phyloP scores from a whole-genome alignment of 345 rosid genomes.

The Bruguiera parviflora region DNA sequence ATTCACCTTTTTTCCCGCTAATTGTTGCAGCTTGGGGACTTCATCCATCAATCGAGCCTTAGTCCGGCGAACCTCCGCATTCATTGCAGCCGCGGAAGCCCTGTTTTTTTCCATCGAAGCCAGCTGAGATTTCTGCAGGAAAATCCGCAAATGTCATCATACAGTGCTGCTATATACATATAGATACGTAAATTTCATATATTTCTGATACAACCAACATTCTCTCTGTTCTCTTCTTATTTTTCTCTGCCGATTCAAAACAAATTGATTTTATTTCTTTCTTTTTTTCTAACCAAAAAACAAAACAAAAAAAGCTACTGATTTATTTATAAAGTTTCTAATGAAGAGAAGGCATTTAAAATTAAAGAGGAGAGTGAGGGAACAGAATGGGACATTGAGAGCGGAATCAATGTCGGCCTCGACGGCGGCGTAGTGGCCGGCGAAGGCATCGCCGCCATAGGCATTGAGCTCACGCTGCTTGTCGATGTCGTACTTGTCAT shows the following conservation, averaged over 20 bases:
- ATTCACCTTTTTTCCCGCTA: too few species aligned
- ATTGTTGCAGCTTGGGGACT: neutral
- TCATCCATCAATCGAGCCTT: slow-evolving; percentile 70
- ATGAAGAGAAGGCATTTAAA: neutral
- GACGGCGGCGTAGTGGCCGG: slow-evolving; percentile 45
- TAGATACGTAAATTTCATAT: too few species aligned
- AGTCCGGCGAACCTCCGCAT: slow-evolving; percentile 72
- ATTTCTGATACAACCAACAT: too few species aligned
- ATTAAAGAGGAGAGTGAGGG: neutral
- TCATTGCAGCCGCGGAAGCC: slow-evolving; percentile 65
- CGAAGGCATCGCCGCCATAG: slow-evolving; percentile 70
- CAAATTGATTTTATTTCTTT: too few species aligned
- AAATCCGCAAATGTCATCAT: neutral
- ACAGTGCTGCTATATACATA: too few species aligned
- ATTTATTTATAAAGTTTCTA: too few species aligned
- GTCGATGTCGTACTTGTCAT: slow-evolving; percentile 68
- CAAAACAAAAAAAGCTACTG: too few species aligned
- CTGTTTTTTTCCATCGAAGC: slow-evolving; percentile 55
- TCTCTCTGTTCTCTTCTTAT: too few species aligned
- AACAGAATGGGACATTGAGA: slow-evolving; percentile 31
- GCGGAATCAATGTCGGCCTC: slow-evolving; percentile 57
- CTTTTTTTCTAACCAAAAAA: too few species aligned
- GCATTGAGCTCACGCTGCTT: slow-evolving; percentile 56
- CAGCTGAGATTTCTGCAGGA: slow-evolving; percentile 57
- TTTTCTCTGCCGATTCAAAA: too few species aligned